Evolutionary conservation across 1,139 yeast species (phyloP), one percentile per base, ranked within the genome.

Genomic region (Taphrina wiesneri): DNA sequence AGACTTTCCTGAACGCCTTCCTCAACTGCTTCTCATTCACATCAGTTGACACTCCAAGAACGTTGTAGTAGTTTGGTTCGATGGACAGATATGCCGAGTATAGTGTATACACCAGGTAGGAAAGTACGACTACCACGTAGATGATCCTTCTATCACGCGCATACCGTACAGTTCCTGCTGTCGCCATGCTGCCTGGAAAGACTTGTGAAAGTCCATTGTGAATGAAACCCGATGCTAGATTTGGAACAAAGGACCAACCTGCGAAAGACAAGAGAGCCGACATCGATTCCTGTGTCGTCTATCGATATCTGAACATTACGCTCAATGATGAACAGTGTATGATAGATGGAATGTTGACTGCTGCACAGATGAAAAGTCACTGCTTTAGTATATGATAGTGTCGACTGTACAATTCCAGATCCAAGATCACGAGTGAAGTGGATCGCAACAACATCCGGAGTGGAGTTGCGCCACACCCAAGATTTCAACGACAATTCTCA

Each of bases 1-100:
- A 71, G 66, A 75, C 69, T 46, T 66, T 64, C 11, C 77, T 69
- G 64, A 69, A 75, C 15, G 67, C 69, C 13, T 68, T 59, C 56
- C 70, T 53, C 28, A 76, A 56, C 2, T 68, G 69, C 32, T 63
- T 66, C 9, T 66, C 65, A 15, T 69, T 68, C 13, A 65, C 68
- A 7, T 59, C 57, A 4, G 65, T 60, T 3, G 70, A 60, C 6
- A 71, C 63, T 17, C 68, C 69, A 9, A 72, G 65, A 36, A 67
- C 54, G 5, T 61, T 49, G 60, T 72, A 73, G 54, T 65, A 69
- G 30, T 69, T 61, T 1, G 56, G 53, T 9, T n/a, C 32, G n/a
- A 60, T 25, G 28, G 46, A 45, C 2, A 15, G 19, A 19, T 30
- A 52, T n/a, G 65, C 51, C 30, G 30, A n/a, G 43, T 28, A 36